phyloP scores from a whole-genome alignment of 2,329 filamentous ascomycete genomes.

The Calonectria naviculata region DNA sequence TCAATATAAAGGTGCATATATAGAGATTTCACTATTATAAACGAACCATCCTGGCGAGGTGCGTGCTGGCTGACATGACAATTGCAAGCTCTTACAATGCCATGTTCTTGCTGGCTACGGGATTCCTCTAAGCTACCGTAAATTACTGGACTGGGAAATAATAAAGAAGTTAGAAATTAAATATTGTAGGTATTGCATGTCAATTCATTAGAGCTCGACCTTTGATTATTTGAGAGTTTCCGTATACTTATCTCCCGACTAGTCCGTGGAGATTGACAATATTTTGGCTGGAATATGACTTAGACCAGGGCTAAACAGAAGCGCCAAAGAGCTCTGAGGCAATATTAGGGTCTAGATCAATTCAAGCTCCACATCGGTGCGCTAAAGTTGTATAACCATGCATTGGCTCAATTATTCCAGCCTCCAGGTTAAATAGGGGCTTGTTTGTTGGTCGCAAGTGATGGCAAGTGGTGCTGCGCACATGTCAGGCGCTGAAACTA shows the following conservation, averaged over 20 bases:
- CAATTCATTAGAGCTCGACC: background rate
- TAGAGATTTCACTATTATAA: no score
- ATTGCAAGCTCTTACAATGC: no score
- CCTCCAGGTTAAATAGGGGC: constrained; percentile 7
- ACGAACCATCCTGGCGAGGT: background rate
- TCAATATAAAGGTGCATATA: no score
- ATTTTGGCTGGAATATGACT: background rate
- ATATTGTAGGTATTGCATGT: no score
- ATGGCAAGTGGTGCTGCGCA: background rate
- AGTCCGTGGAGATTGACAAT: background rate
- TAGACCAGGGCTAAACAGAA: background rate
- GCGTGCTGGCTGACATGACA: background rate
- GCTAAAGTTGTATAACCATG: background rate
- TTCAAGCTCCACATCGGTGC: background rate
- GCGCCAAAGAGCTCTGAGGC: background rate
- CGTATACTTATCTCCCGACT: background rate
- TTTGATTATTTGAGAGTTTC: background rate
- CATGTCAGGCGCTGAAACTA: constrained; percentile 5
- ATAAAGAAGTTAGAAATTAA: no score
- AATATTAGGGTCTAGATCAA: background rate
- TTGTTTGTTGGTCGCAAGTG: background rate
- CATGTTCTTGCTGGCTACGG: no score
- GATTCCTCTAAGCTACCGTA: no score
- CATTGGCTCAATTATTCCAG: background rate
- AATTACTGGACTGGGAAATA: no score